phyloP scores from a whole-genome alignment of 108 stramenopile genomes.

The Nitzschia palea region DNA sequence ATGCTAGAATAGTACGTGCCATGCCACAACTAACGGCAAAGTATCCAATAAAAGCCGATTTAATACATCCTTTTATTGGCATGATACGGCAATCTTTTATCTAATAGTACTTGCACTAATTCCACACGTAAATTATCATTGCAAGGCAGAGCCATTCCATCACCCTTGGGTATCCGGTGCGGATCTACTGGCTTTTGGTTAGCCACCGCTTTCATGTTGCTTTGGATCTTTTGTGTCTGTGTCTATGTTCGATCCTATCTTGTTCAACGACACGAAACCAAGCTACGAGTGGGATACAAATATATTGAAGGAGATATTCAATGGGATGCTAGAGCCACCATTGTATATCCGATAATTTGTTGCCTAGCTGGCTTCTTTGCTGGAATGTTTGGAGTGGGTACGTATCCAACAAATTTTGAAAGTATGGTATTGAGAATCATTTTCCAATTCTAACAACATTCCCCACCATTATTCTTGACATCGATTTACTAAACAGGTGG shows the following conservation, averaged over 20 bases:
- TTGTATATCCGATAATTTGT: slow-evolving; percentile 88
- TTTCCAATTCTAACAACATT: neutral
- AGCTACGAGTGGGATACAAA: slow-evolving; percentile 66
- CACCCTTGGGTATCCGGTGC: slow-evolving; percentile 91
- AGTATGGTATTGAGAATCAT: neutral
- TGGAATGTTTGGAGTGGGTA: slow-evolving; percentile 92
- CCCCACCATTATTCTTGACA: neutral
- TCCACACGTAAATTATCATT: no score
- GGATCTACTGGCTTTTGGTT: slow-evolving; percentile 88
- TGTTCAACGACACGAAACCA: slow-evolving; percentile 58
- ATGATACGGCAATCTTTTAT: no score
- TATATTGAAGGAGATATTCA: slow-evolving; percentile 93
- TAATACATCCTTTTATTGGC: no score
- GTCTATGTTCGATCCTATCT: slow-evolving; percentile 66
- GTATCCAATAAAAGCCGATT: no score
- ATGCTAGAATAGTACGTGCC: no score
- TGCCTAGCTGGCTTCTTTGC: slow-evolving; percentile 94
- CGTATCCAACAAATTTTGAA: neutral
- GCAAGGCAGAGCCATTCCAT: slow-evolving; percentile 84
- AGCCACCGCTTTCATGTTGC: slow-evolving; percentile 71
- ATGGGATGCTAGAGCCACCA: slow-evolving; percentile 84
- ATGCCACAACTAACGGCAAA: no score
- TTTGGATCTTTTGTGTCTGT: slow-evolving; percentile 74
- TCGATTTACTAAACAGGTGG: slow-evolving; percentile 47
- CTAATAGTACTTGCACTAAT: no score